Evolutionary conservation across 1,284 basidiomycete species (phyloP), one percentile per base, ranked within the genome.

Genomic region (Ganoderma multipileum): DNA sequence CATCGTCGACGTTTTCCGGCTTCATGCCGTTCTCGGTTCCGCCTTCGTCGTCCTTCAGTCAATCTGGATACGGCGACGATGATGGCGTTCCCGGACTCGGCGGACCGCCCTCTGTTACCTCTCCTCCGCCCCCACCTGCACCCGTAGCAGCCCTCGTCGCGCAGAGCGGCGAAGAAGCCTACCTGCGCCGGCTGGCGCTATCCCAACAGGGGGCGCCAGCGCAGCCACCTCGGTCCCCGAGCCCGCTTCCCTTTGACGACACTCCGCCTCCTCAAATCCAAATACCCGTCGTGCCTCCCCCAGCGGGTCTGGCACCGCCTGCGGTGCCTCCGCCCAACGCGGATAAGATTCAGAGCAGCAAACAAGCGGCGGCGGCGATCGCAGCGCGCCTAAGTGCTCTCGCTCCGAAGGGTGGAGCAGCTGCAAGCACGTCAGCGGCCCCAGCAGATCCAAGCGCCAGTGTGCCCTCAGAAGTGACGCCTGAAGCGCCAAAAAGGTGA

Each of bases 331-430:
- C 72, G 1, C 78, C 89, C 23, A 78, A 81, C 14, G 89, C 92
- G 69, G 91, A 90, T 23, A 79, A 80, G 39, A 75, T 88, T 0
- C 82, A 84, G 64, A 83, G 83, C 54, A 91, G 86, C 74, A 87
- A 87, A 30, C 90, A 92, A 70, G 91, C 92, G 14, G 94, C 94
- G 0, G 93, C 91, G 38, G 93, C 91, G 36, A 92, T 96, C 60
- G 93, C 95, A 9, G 91, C 92, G 0, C 89, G 84, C 68, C 81
- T 94, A 23, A 83, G 86, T 47, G 89, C 91, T 4, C 79, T 91
- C 20, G 89, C 83, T 26, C 83, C 83, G 14, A 75, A 80, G 16
- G 77, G 81, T n/a, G 71, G 75, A 9, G 76, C 38, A 16, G n/a
- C 75, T 16, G 54, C 60, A n/a, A 59, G 71, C n/a, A 44, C 75